Evolutionary conservation across 176 grass and related monocot genomes (phyloP).

Genomic region (Cymbopogon citratus): DNA sequence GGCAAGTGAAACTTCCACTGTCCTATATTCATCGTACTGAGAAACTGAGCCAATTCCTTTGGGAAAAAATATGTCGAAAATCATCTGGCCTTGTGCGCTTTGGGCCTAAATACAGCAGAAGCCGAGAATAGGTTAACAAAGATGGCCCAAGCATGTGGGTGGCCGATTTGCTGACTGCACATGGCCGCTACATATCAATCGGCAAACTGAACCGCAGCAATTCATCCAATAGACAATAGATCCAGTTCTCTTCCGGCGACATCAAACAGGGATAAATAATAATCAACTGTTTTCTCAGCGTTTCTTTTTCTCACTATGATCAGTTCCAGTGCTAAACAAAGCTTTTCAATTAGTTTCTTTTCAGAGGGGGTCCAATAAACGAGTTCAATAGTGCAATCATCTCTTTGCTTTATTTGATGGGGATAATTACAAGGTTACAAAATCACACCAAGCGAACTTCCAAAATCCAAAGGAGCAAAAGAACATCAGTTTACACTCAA

Average conservation of each 20-base stretch:
- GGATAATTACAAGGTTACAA: constrained; percentile 31
- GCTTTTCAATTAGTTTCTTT: neutral
- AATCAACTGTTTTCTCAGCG: neutral
- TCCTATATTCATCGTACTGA: no score
- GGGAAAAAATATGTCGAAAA: neutral
- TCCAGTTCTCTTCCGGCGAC: neutral
- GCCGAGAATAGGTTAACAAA: neutral
- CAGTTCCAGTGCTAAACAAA: neutral
- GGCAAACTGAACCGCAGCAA: no score
- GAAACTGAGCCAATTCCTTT: no score
- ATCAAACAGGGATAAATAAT: neutral
- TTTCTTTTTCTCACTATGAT: neutral
- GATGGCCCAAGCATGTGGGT: neutral
- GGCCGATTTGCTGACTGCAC: no score
- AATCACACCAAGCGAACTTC: constrained; percentile 19
- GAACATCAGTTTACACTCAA: constrained; percentile 30
- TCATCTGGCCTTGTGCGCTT: neutral
- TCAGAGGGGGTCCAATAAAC: neutral
- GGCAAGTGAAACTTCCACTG: no score
- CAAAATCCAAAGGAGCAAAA: constrained; percentile 13
- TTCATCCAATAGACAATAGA: neutral
- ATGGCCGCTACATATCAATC: no score
- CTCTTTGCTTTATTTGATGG: constrained; percentile 17
- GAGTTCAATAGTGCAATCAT: neutral
- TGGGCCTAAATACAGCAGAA: neutral